Evolutionary conservation across 78 protist genomes (phyloP), one percentile per base, ranked within the genome.

Genomic region (Dictyostelium capitatum): DNA sequence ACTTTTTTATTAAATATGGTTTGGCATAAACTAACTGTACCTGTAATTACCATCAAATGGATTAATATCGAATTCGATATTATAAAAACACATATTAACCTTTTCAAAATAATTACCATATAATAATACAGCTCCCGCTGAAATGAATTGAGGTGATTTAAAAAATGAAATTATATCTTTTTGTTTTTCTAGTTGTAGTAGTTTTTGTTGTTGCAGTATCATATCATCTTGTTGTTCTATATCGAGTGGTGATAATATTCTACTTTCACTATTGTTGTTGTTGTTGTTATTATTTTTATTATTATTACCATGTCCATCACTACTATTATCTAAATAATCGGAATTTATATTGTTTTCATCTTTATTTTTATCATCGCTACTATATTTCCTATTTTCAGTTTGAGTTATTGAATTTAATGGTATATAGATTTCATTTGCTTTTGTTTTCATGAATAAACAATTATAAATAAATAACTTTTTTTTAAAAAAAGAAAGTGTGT

Each of bases 1-100:
- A 87, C 93, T n/a, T 87, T 87, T 56, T 87, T 87, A 50, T 87
- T 87, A 15, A 87, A 87, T 64, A 87, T 87, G 19, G 93, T 87
- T 32, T 87, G 93, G 50, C 80, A 87, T 51, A 87, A 54, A 77
- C 93, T 87, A 41, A 87, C 93, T 12, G 70, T 17, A 20, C 92
- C 92, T 77, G 25, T 23, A 59, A 59, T 59, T 9, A 23, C 8
- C 23, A 7, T 9, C 1, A 54, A 59, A 59, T 59, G 7, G 10
- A 23, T 8, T 8, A 23, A n/a, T n/a, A n/a, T n/a, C n/a, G n/a
- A n/a, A n/a, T n/a, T n/a, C n/a, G n/a, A n/a, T 37, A 37, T 37
- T 37, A 2, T 37, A 37, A 2, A 3, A 3, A 37, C 2, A 37
- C 43, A 3, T 3, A 37, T 37, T 37, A 37, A 37, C 43, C 43